Conservation (phyloP, 2,329 filamentous ascomycete species). For the Colletotrichum sp. region DNA sequence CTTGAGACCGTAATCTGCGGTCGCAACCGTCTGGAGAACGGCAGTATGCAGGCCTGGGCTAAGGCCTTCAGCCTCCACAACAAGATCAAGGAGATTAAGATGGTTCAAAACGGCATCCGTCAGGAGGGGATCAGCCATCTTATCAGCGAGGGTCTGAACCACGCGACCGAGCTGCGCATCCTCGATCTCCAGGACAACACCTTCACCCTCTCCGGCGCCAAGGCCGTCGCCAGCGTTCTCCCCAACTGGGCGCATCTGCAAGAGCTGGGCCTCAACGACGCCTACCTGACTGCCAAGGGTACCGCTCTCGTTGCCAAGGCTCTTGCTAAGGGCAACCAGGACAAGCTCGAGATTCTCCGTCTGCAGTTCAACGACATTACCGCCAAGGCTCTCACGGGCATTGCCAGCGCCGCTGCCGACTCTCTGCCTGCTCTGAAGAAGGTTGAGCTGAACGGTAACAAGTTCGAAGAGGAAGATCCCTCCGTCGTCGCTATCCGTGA, state of each 20-base stretch:
- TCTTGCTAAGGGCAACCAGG: constrained; percentile 77
- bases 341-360: constrained; percentile 79
- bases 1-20: constrained; percentile 98
- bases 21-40: constrained; percentile 93
- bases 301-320: constrained; percentile 75
- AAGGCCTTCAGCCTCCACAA: constrained; percentile 83
- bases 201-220: constrained; percentile 83
- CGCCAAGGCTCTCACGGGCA: constrained; percentile 71
- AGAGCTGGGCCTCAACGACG: constrained; percentile 91
- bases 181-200: constrained; percentile 98
- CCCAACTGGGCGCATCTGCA: constrained; percentile 75
- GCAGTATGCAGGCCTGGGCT: constrained; percentile 95
- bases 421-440: constrained; percentile 79
- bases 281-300: constrained; percentile 80
- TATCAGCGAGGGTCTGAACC: constrained; percentile 77
- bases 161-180: constrained; percentile 72
- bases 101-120: constrained; percentile 98
- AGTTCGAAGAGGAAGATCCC: constrained; percentile 85
- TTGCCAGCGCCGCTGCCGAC: constrained; percentile 71
- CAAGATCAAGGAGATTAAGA: constrained; percentile 85
- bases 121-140: constrained; percentile 89
- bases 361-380: constrained; percentile 97
- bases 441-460: constrained; percentile 95
- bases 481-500: constrained; percentile 72
- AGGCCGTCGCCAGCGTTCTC: constrained; percentile 77